Percentiles rank a stretch among this genome's conserved stretches.
Evolutionary conservation across 305 asterid species (phyloP).

Genomic region (Lippia alba): DNA sequence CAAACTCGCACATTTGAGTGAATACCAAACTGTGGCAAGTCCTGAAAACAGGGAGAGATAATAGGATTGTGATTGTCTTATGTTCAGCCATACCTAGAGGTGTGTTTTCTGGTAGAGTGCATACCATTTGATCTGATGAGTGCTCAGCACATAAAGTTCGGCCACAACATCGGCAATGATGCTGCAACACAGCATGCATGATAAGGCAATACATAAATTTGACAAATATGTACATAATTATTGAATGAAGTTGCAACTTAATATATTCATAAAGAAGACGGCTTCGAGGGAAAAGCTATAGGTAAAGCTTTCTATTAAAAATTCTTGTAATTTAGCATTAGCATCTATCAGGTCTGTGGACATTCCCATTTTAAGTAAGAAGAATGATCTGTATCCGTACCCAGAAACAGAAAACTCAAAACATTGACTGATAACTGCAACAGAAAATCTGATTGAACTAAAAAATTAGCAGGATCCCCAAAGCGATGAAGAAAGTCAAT

Average conservation of each 20-base stretch:
- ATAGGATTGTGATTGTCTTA: neutral
- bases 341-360: constrained; percentile 15
- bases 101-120: constrained; percentile 26
- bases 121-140: constrained; percentile 83
- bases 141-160: constrained; percentile 90
- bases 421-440: constrained; percentile 13
- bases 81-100: constrained; percentile 14
- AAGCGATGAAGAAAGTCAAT: no score
- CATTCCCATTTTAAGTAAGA: constrained; percentile 20
- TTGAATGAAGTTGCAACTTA: constrained; percentile 19
- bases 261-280: constrained; percentile 14
- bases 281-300: constrained; percentile 11
- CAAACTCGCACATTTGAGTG: constrained; percentile 85
- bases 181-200: constrained; percentile 52
- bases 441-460: neutral
- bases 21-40: constrained; percentile 90
- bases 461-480: neutral
- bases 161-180: constrained; percentile 96
- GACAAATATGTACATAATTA: constrained; percentile 16
- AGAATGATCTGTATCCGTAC: constrained; percentile 5
- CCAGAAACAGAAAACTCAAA: neutral
- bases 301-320: constrained; percentile 16
- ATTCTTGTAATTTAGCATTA: neutral
- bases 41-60: constrained; percentile 50
- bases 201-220: neutral